phyloP scores from a whole-genome alignment of 2,329 filamentous ascomycete species.

The Aspergillus costaricaensis region DNA sequence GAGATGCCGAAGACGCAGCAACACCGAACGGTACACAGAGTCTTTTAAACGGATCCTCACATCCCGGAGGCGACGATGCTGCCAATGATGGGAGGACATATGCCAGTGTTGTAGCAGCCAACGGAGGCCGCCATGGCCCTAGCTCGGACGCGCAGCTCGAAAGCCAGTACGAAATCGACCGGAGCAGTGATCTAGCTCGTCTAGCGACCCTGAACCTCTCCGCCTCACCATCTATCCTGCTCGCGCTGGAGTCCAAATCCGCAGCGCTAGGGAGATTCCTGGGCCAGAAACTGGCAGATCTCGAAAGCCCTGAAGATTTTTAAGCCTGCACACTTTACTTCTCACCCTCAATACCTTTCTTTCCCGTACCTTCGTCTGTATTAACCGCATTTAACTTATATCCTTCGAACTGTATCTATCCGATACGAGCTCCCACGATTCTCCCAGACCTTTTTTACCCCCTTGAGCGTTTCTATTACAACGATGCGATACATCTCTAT shows the following conservation, averaged over 20 bases:
- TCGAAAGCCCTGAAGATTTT: constrained; percentile 47
- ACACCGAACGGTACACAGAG: constrained; percentile 7
- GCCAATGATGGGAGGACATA: constrained; percentile 2
- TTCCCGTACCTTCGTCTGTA: not conserved
- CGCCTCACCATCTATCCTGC: constrained; percentile 40
- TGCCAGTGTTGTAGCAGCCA: not conserved
- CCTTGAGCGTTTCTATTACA: not conserved
- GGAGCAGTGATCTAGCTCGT: constrained; percentile 41
- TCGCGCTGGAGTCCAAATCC: constrained; percentile 47
- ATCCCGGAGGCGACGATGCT: not conserved
- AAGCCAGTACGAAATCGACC: constrained; percentile 44
- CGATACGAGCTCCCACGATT: not conserved
- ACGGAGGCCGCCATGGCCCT: constrained; percentile 9
- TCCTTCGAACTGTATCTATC: not conserved
- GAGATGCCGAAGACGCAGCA: constrained; percentile 15
- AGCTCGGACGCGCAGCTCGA: constrained; percentile 32
- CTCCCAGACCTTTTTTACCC: not conserved
- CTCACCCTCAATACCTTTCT: not conserved
- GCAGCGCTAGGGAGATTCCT: constrained; percentile 45
- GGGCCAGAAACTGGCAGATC: constrained; percentile 41
- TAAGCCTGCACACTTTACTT: constrained; percentile 15
- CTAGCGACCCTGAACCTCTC: constrained; percentile 43
- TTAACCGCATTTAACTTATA: not conserved
- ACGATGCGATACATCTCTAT: not conserved
- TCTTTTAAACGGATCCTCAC: not conserved